Percentiles rank a stretch among this genome's conserved stretches.
phyloP scores from a whole-genome alignment of 1,284 basidiomycete genomes.

The Fomes fomentarius region DNA sequence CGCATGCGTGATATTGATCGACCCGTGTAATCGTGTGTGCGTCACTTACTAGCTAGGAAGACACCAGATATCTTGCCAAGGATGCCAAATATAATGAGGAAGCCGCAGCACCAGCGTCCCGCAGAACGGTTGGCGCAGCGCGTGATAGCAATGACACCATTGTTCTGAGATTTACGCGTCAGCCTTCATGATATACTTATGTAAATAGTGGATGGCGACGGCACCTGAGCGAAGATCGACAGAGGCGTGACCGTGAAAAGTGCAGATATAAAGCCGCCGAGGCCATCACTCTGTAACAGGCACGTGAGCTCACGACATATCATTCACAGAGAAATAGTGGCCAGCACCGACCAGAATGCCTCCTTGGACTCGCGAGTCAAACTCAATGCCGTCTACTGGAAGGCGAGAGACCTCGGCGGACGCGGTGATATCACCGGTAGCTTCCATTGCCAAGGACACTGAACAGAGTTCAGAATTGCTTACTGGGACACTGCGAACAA shows the following conservation, averaged over 20 bases:
- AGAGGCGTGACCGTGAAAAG: constrained; percentile 79
- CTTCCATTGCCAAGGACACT: constrained; percentile 79
- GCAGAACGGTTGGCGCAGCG: constrained; percentile 73
- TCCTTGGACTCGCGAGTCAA: constrained; percentile 82
- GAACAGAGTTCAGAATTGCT: neutral
- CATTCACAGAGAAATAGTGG: too few species aligned
- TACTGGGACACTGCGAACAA: neutral
- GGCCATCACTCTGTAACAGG: constrained; percentile 58
- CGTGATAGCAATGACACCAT: constrained; percentile 76
- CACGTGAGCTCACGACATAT: neutral
- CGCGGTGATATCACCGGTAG: constrained; percentile 84
- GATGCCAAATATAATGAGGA: constrained; percentile 71
- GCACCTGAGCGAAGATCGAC: constrained; percentile 75
- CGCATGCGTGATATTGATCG: constrained; percentile 36
- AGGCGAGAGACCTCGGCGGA: constrained; percentile 79
- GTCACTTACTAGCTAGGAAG: neutral
- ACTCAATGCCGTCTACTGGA: constrained; percentile 64
- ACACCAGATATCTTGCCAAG: constrained; percentile 79
- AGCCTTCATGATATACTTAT: neutral
- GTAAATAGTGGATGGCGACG: neutral
- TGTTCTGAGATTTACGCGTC: constrained; percentile 47
- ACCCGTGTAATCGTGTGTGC: neutral
- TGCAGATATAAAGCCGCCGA: constrained; percentile 72
- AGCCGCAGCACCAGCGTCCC: constrained; percentile 70
- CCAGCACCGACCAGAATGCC: constrained; percentile 64